Conservation (phyloP, 495 filamentous ascomycete species). For the Amphirosellinia nigrospora region DNA sequence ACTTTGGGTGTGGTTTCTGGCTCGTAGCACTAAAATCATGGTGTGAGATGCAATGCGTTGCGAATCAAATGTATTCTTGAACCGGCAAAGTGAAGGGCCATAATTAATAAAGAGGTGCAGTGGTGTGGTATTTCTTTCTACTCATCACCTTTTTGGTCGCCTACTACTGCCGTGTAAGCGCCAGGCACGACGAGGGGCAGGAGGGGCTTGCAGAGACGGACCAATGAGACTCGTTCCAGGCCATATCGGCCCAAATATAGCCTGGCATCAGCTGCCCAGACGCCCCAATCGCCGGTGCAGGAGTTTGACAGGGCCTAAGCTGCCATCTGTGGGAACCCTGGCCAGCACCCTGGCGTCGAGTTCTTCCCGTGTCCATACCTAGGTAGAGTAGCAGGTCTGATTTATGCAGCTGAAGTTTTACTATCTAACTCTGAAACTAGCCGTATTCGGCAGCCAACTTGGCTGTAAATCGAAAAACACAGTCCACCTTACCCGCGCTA, state of each 20-base stretch:
- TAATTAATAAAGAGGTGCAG: constrained; percentile 7
- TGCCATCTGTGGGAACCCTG: background rate
- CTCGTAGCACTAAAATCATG: constrained; percentile 3
- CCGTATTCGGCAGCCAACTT: too few species aligned
- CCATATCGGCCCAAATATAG: constrained; percentile 13
- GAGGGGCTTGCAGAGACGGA: constrained; percentile 3
- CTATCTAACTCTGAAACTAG: too few species aligned
- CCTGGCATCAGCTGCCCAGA: background rate
- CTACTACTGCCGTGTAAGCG: constrained; percentile 19
- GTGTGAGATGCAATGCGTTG: background rate
- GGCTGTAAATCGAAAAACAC: too few species aligned
- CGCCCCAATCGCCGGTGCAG: constrained; percentile 16
- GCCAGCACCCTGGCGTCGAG: constrained; percentile 4
- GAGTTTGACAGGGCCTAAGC: constrained; percentile 7
- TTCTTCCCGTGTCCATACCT: background rate
- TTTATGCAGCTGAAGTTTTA: too few species aligned
- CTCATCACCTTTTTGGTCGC: constrained; percentile 8
- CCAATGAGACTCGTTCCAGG: constrained; percentile 12
- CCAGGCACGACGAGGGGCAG: constrained; percentile 24
- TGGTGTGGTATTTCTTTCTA: constrained; percentile 10
- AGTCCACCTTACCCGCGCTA: too few species aligned
- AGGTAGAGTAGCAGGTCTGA: too few species aligned
- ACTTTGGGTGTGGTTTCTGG: background rate
- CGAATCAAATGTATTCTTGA: constrained; percentile 4
- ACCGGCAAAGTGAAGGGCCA: background rate